Percentiles rank a stretch among this genome's conserved stretches.
These are phyloP conservation scores for Backusella tarrabulga DNA, from an alignment of 192 early-diverging fungal species.

Conservation along the genomic window DNA sequence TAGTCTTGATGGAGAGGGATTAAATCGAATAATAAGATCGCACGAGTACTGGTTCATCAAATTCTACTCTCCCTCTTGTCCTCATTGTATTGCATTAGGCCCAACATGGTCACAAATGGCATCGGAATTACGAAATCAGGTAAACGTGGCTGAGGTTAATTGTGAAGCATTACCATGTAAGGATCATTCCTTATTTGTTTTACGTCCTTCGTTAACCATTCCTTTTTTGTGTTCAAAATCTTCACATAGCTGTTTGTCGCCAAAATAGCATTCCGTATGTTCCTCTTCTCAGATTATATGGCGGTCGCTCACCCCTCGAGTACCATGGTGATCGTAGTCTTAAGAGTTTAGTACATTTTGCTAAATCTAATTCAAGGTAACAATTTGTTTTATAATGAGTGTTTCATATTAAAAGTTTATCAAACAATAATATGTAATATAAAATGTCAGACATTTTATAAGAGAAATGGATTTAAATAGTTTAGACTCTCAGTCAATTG, in stretches of 20 bases:
- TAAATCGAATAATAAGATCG: neutral
- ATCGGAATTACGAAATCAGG: constrained; percentile 50
- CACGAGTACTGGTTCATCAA: constrained; percentile 66
- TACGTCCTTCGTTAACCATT: neutral
- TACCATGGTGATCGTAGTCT: neutral
- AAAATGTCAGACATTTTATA: neutral
- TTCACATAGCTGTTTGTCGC: neutral
- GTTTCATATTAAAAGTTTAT: neutral
- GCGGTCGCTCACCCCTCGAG: neutral
- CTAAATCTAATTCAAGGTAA: constrained; percentile 7
- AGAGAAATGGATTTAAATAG: neutral
- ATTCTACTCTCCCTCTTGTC: constrained; percentile 87
- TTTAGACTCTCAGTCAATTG: neutral
- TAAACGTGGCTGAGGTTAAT: constrained; percentile 84
- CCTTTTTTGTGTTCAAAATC: neutral
- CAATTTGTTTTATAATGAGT: neutral
- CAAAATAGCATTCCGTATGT: constrained; percentile 5
- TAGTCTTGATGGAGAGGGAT: neutral
- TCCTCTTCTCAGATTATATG: constrained; percentile 8
- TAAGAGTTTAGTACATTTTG: neutral
- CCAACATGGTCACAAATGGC: constrained; percentile 77
- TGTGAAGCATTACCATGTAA: constrained; percentile 60
- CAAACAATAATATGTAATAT: neutral
- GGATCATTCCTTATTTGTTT: neutral
- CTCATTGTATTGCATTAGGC: constrained; percentile 79